Conservation (phyloP, 805 yeast genomes). For the Candida quercuum region DNA sequence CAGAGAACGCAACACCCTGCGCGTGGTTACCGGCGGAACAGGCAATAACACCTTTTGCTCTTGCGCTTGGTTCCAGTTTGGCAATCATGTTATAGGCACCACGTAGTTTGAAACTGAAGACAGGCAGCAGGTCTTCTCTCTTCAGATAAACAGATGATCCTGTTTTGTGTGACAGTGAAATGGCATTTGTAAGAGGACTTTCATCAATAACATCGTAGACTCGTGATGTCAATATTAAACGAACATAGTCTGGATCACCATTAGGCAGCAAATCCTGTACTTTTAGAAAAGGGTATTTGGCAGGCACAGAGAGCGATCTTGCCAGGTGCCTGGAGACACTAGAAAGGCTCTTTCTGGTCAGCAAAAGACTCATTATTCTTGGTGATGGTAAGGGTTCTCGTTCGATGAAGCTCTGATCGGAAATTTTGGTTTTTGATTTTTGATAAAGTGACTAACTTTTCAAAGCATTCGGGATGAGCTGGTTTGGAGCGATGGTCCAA, state of each 20-base stretch:
- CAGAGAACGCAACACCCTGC: slow-evolving; percentile 96
- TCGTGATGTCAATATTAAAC: slow-evolving; percentile 83
- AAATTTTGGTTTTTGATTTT: no score
- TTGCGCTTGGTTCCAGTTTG: slow-evolving; percentile 54
- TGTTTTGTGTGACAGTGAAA: slow-evolving; percentile 65
- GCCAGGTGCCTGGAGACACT: background rate
- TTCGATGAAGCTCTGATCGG: background rate
- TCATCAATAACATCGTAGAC: slow-evolving; percentile 95
- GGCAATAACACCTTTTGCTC: slow-evolving; percentile 86
- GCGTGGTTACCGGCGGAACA: slow-evolving; percentile 99
- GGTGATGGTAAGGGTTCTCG: background rate
- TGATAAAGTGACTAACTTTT: background rate
- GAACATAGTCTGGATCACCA: slow-evolving; percentile 88
- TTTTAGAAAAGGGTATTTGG: slow-evolving; percentile 21
- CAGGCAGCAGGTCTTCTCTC: slow-evolving; percentile 92
- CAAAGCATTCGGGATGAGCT: background rate
- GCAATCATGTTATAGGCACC: slow-evolving; percentile 99
- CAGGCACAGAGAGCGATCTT: background rate
- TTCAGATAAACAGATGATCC: slow-evolving; percentile 75
- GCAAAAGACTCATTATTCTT: background rate
- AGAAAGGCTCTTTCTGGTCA: background rate
- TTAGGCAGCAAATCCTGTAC: slow-evolving; percentile 47
- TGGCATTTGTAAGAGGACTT: slow-evolving; percentile 76
- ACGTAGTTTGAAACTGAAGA: slow-evolving; percentile 90
- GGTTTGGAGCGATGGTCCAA: background rate